Base-by-base conservation (phyloP, 2,329 filamentous ascomycete genomes). In the Xenoacremonium recifei region DNA sequence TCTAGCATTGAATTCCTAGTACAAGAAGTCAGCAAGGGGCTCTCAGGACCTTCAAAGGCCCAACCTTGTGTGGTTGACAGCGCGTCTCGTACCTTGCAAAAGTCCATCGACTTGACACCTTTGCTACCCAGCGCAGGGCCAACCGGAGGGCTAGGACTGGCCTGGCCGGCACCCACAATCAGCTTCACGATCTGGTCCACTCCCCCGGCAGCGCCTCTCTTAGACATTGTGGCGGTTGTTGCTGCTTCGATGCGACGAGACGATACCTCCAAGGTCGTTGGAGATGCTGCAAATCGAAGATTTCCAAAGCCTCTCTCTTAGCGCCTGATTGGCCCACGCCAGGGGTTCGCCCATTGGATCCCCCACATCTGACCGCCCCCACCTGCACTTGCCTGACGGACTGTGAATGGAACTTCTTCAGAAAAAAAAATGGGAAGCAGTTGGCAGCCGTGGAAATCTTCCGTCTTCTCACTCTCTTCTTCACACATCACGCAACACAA, bases 31-130 rank as follows among this genome's bases (percentile, higher is more conserved):
- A 58, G 57, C 44, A 50, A 49, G 45, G 20, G 33, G 30, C 15
- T 16, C n/a, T 4, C 29, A 16, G 9, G 20, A 27, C 12, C 10
- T n/a, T n/a, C n/a, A n/a, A n/a, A n/a, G n/a, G n/a, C n/a, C n/a
- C n/a, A n/a, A n/a, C 27, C 15, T 17, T 17, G 7, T 35, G 11
- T 13, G 19, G 18, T 40, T 34, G 23, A 13, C 30, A 13, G 33
- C n/a, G 9, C 37, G 40, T 23, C 37, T 35, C 66, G 47, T 47
- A 95, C 92, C 79, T 97, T 97, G 82, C 93, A 97, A 67, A 97
- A 99, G 71, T 99, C 93, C 85, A 99, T 99, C 44, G 88, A 95
- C 76, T 99, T 99, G 49, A 99, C 87, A 76, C 93, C 93, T 75
- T 96, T 97, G 67, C 85, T 92, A 71, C 93, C 93, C 53, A 99